Conservation (phyloP, 345 rosid species). For the Sonneratia alba region DNA sequence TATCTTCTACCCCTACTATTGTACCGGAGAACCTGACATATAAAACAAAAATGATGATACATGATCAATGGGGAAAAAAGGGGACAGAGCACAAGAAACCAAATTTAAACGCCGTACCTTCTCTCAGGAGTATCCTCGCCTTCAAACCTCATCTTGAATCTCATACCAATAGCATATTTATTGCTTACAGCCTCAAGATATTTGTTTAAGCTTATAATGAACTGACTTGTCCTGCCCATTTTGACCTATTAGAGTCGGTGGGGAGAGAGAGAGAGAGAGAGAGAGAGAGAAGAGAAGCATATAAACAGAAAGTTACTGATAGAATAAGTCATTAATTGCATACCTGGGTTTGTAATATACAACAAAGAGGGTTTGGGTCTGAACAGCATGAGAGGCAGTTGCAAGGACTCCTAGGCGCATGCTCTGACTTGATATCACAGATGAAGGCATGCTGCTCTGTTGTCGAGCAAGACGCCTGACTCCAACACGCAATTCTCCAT, state of each 20-base stretch:
- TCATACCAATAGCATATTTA: constrained; percentile 62
- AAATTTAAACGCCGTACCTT: constrained; percentile 32
- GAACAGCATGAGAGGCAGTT: constrained; percentile 76
- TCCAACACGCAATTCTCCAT: constrained; percentile 73
- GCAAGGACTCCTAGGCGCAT: constrained; percentile 96
- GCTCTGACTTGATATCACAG: constrained; percentile 42
- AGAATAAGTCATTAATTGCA: background rate
- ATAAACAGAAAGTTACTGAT: background rate
- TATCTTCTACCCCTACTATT: constrained; percentile 67
- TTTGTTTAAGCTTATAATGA: constrained; percentile 17
- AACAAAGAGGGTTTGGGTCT: constrained; percentile 57
- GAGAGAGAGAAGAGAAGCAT: background rate
- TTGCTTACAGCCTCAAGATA: constrained; percentile 55
- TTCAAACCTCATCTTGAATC: constrained; percentile 87
- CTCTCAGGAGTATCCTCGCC: constrained; percentile 86
- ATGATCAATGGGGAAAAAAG: background rate
- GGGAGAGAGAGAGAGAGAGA: background rate
- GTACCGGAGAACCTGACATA: constrained; percentile 73
- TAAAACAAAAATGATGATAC: constrained; percentile 3
- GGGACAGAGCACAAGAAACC: background rate
- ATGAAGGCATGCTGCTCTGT: constrained; percentile 51
- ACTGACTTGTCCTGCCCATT: constrained; percentile 65
- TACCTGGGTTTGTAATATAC: constrained; percentile 94
- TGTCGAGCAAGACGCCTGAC: constrained; percentile 58
- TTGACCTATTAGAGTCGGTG: background rate